A percentile compares a stretch with the other conserved stretches of the same genome.
Conservation (phyloP, 23 red algal genomes). For the Porphyridium purpureum region DNA sequence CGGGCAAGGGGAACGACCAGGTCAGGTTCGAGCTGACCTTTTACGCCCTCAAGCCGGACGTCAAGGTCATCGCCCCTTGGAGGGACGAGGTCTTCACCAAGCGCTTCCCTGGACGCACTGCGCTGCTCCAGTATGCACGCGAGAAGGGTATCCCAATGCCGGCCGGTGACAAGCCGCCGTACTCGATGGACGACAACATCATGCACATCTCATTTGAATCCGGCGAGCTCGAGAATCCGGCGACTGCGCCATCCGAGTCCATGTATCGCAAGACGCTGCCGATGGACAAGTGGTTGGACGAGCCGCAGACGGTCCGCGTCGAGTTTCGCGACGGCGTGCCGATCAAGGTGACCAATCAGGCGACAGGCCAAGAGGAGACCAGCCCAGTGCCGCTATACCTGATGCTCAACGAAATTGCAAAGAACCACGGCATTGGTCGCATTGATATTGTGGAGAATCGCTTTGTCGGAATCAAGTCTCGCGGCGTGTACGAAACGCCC, state of each 20-base stretch:
- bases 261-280: slow-evolving; percentile 71
- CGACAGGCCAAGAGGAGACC: slow-evolving; percentile 7
- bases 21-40: slow-evolving; percentile 88
- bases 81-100: slow-evolving; percentile 39
- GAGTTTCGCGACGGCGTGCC: slow-evolving; percentile 79
- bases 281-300: slow-evolving; percentile 34
- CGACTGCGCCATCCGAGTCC: slow-evolving; percentile 22
- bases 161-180: slow-evolving; percentile 68
- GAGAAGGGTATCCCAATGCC: slow-evolving; percentile 82
- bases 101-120: slow-evolving; percentile 60
- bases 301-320: slow-evolving; percentile 56
- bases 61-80: slow-evolving; percentile 93
- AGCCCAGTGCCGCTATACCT: slow-evolving; percentile 49
- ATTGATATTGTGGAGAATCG: slow-evolving; percentile 98
- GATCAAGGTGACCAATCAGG: slow-evolving; percentile 16
- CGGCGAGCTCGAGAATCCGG: slow-evolving; percentile 81
- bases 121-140: slow-evolving; percentile 70
- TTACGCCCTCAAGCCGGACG: slow-evolving; percentile 63
- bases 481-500: slow-evolving; percentile 92
- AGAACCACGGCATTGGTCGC: slow-evolving; percentile 82
- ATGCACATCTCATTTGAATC: slow-evolving; percentile 96
- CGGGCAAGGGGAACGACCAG: slow-evolving; percentile 96
- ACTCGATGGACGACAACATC: slow-evolving; percentile 98
- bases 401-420: slow-evolving; percentile 58
- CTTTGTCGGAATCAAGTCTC: slow-evolving; percentile 83